Conservation (phyloP, 345 rosid genomes). For the Pugionium cornutum region DNA sequence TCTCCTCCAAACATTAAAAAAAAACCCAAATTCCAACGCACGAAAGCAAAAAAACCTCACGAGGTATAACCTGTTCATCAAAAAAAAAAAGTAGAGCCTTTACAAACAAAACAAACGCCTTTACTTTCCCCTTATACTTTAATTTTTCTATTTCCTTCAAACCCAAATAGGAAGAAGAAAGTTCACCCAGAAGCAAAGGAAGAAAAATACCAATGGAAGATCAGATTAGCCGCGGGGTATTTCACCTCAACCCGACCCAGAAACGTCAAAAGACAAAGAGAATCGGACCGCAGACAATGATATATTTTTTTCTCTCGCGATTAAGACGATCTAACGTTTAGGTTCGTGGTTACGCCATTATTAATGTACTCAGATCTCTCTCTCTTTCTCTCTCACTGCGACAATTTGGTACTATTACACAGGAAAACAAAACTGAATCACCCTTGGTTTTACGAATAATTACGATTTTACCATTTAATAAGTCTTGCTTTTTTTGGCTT, state of each 20-base stretch:
- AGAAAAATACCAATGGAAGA: neutral
- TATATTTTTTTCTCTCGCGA: neutral
- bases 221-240: slow-evolving; percentile 22
- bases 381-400: slow-evolving; percentile 2
- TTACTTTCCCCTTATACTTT: slow-evolving; percentile 10
- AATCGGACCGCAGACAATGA: slow-evolving; percentile 37
- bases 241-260: slow-evolving; percentile 29
- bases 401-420: slow-evolving; percentile 16
- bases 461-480: slow-evolving; percentile 37
- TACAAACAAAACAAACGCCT: slow-evolving; percentile 22
- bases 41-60: slow-evolving; percentile 9
- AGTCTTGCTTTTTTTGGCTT: neutral
- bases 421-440: neutral
- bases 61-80: slow-evolving; percentile 27
- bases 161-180: slow-evolving; percentile 24
- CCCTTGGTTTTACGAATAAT: slow-evolving; percentile 23
- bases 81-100: slow-evolving; percentile 18
- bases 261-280: slow-evolving; percentile 17
- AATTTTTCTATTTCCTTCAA: slow-evolving; percentile 17
- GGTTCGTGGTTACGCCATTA: slow-evolving; percentile 35
- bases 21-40: slow-evolving; percentile 20
- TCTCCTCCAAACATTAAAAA: neutral
- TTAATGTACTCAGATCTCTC: slow-evolving; percentile 55
- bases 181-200: too few relatives aligned
- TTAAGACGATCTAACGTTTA: slow-evolving; percentile 35